Conservation (phyloP, 495 filamentous ascomycete genomes). For the Tuber magnatum region DNA sequence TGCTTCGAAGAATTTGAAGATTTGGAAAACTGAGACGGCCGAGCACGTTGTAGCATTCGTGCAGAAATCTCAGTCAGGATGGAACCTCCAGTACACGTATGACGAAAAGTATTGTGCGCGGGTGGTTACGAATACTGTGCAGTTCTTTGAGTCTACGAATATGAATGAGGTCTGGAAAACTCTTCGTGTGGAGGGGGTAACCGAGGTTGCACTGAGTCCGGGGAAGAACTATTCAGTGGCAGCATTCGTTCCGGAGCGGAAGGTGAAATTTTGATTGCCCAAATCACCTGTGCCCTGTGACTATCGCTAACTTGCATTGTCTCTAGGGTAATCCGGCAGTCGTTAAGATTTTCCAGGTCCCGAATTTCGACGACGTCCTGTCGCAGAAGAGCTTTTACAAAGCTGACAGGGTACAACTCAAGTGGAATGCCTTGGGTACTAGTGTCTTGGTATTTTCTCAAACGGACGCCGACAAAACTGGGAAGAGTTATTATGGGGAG, state of each 20-base stretch:
- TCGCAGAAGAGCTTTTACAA: constrained; percentile 99
- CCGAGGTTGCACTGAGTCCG: constrained; percentile 82
- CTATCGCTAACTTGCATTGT: constrained; percentile 15
- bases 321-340: constrained; percentile 75
- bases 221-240: constrained; percentile 83
- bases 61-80: constrained; percentile 88
- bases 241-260: constrained; percentile 89
- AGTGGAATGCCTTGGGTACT: constrained; percentile 90
- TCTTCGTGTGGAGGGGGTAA: constrained; percentile 81
- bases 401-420: constrained; percentile 94
- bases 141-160: constrained; percentile 85
- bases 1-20: constrained; percentile 89
- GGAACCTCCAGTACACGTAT: constrained; percentile 93
- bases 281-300: background rate
- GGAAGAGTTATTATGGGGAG: constrained; percentile 98
- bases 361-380: constrained; percentile 67
- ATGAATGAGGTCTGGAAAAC: constrained; percentile 87
- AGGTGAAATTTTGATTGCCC: constrained; percentile 50
- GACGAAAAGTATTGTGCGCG: constrained; percentile 91
- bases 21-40: constrained; percentile 67
- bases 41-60: constrained; percentile 80
- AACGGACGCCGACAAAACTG: constrained; percentile 94
- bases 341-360: constrained; percentile 90
- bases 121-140: constrained; percentile 90
- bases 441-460: constrained; percentile 91